phyloP scores from a whole-genome alignment of 1,139 yeast species.

The Lodderomyces metapsilosis region DNA sequence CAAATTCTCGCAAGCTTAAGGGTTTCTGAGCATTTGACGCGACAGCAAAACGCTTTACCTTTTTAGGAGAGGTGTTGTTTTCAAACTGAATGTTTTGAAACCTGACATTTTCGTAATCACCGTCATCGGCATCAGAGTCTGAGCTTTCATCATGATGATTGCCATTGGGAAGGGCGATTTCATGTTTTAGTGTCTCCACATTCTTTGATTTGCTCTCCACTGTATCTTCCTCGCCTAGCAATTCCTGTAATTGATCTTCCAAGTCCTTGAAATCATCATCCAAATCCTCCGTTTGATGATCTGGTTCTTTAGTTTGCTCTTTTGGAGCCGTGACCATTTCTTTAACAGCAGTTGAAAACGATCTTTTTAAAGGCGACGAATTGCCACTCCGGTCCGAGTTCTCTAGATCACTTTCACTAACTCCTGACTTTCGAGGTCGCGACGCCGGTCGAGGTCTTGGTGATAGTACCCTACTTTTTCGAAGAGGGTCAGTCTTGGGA shows the following conservation, averaged over 20 bases:
- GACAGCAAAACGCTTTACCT: neutral
- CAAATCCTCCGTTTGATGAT: constrained; percentile 10
- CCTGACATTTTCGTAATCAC: constrained; percentile 23
- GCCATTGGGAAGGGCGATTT: neutral
- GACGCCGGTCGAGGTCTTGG: constrained; percentile 19
- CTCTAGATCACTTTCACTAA: constrained; percentile 40
- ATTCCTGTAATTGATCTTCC: constrained; percentile 46
- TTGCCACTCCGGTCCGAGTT: constrained; percentile 22
- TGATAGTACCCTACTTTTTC: constrained; percentile 5
- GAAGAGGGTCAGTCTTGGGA: neutral
- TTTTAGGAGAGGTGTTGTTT: constrained; percentile 15
- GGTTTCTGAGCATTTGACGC: constrained; percentile 22
- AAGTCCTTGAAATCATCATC: constrained; percentile 47
- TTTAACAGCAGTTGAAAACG: neutral
- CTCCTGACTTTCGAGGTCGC: constrained; percentile 21
- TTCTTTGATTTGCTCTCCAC: neutral
- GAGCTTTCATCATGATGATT: constrained; percentile 4
- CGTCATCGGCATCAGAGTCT: constrained; percentile 23
- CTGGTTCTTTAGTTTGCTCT: constrained; percentile 1
- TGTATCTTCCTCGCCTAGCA: constrained; percentile 25
- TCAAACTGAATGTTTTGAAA: constrained; percentile 25
- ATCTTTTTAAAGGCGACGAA: neutral
- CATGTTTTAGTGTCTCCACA: constrained; percentile 5
- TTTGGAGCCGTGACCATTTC: neutral
- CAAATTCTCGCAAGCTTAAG: constrained; percentile 39